phyloP scores from a whole-genome alignment of 2,329 filamentous ascomycete species.

The Metarhizium album region DNA sequence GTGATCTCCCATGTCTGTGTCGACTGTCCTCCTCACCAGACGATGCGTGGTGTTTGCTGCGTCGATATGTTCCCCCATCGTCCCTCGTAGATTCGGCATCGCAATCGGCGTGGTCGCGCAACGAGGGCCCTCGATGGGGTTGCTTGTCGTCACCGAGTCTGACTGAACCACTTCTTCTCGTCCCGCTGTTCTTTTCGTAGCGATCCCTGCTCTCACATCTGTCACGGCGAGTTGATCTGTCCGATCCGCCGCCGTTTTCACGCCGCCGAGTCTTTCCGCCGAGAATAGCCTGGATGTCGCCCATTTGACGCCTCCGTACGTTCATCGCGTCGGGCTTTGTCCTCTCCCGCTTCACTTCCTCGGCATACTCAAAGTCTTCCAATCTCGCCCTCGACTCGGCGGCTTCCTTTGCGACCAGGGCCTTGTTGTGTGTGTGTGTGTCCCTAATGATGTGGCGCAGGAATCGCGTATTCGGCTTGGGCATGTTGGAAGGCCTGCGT shows the following conservation, averaged over 20 bases:
- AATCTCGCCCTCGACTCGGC: conserved; percentile 67
- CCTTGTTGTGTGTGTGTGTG: conserved; percentile 81
- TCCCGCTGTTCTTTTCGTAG: not conserved
- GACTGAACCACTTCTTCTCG: not conserved
- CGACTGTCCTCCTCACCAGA: conserved; percentile 1
- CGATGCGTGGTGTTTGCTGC: not conserved
- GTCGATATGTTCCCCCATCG: not conserved
- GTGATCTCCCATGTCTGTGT: conserved; percentile 8
- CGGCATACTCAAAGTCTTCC: conserved; percentile 43
- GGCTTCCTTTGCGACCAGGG: conserved; percentile 72
- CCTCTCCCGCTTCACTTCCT: conserved; percentile 32
- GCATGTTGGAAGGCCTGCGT: conserved; percentile 51
- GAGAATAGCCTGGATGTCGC: conserved; percentile 49
- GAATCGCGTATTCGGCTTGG: conserved; percentile 87
- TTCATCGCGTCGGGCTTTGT: conserved; percentile 36
- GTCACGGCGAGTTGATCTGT: conserved; percentile 1
- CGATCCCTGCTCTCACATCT: conserved; percentile 12
- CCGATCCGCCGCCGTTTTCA: not conserved
- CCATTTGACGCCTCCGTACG: conserved; percentile 47
- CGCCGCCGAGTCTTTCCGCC: conserved; percentile 29
- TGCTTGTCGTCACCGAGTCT: not conserved
- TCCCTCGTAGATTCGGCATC: conserved; percentile 6
- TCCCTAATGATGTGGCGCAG: conserved; percentile 79
- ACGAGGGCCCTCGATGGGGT: conserved; percentile 16
- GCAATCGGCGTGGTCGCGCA: conserved; percentile 10